A percentile compares a stretch with the other conserved stretches of the same genome.
Evolutionary conservation across 1,284 basidiomycete genomes (phyloP).

Genomic region (Ganoderma lucidum): DNA sequence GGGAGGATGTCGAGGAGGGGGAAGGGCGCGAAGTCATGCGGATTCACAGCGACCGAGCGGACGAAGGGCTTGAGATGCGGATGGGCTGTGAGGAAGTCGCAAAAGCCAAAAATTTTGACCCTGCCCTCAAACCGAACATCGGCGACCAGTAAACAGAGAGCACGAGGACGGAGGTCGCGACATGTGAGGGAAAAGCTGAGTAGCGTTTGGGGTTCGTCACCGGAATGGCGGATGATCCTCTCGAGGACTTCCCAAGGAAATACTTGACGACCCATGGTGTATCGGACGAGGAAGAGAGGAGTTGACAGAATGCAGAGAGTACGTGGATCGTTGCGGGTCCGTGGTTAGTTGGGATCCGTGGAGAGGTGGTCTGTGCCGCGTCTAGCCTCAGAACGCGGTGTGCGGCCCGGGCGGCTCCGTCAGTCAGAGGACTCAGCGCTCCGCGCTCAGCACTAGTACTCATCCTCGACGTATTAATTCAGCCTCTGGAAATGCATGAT

Average conservation of each 20-base stretch:
- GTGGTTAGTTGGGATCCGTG: no score
- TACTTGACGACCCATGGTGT: background rate
- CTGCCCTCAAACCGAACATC: background rate
- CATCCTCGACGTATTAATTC: no score
- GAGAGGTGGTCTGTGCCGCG: no score
- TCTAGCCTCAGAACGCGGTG: no score
- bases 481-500: no score
- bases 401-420: no score
- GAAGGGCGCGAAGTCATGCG: background rate
- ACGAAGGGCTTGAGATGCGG: background rate
- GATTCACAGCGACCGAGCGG: background rate
- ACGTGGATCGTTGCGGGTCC: background rate
- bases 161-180: background rate
- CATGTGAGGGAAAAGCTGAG: background rate
- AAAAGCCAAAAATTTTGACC: background rate
- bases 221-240: background rate
- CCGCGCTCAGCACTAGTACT: no score
- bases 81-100: background rate
- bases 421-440: no score
- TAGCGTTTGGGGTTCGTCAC: background rate
- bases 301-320: background rate
- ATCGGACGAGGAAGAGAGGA: no score
- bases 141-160: background rate
- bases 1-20: background rate
- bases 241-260: background rate